These are phyloP conservation scores for Fraxinus sp. DNA, from an alignment of 305 asterid species.

Conservation along the genomic window DNA sequence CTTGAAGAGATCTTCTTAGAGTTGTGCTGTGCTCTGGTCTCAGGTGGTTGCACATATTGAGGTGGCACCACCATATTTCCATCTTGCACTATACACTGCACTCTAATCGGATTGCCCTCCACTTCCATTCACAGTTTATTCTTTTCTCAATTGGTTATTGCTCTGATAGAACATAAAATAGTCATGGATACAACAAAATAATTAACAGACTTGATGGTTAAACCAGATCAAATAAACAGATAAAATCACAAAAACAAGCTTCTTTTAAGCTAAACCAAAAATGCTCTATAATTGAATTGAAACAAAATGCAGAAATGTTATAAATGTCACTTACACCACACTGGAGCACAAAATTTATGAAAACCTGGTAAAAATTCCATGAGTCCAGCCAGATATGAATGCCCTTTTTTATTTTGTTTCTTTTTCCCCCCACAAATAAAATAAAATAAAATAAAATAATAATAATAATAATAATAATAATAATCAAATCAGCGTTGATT, in stretches of 20 bases:
- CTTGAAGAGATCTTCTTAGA: constrained; percentile 7
- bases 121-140: constrained; percentile 36
- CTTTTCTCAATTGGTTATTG: not conserved
- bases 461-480: no score
- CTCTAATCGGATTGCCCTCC: constrained; percentile 41
- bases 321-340: not conserved
- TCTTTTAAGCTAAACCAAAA: not conserved
- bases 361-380: not conserved
- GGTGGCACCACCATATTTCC: constrained; percentile 50
- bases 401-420: not conserved
- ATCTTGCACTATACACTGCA: constrained; percentile 47
- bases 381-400: constrained; percentile 10
- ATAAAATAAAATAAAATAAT: no score
- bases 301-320: not conserved
- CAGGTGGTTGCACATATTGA: constrained; percentile 58
- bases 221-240: not conserved
- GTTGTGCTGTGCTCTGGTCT: constrained; percentile 38
- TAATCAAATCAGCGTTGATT: not conserved
- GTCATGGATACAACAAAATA: not conserved
- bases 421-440: not conserved
- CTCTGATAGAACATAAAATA: constrained; percentile 17
- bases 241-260: not conserved
- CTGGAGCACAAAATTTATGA: not conserved
- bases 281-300: not conserved
- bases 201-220: not conserved